Conservation (phyloP, 2,329 filamentous ascomycete species). For the Monosporascus sp. region DNA sequence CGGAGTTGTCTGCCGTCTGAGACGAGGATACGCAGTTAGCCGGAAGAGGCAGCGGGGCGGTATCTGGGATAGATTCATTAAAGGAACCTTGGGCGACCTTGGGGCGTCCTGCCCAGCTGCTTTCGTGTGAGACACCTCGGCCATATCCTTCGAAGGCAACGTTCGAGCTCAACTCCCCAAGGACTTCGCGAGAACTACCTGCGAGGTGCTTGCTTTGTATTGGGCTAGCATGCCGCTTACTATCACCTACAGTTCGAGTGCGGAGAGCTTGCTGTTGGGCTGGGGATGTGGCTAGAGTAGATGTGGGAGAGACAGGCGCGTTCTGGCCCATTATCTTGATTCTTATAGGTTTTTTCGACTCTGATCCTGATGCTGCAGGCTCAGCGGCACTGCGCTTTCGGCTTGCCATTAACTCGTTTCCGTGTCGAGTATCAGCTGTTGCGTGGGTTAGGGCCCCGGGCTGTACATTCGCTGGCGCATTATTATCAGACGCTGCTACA, state of each 20-base stretch:
- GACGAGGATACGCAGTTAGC: background rate
- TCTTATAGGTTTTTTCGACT: background rate
- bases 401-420: background rate
- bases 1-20: background rate
- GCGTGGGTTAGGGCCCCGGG: background rate
- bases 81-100: background rate
- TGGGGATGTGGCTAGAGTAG: background rate
- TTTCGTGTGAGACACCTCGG: background rate
- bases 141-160: background rate
- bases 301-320: background rate
- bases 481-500: too few species aligned
- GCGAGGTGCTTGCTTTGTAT: background rate
- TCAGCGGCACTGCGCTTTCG: background rate
- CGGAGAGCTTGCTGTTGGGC: background rate
- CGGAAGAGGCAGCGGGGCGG: background rate
- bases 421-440: background rate
- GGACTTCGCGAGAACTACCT: background rate
- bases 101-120: background rate
- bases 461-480: too few species aligned
- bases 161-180: background rate
- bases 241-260: background rate
- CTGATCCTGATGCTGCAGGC: background rate
- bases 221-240: background rate
- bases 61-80: background rate
- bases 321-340: background rate